Conservation (phyloP, 1,139 yeast species). For the Lodderomyces elongisporus region DNA sequence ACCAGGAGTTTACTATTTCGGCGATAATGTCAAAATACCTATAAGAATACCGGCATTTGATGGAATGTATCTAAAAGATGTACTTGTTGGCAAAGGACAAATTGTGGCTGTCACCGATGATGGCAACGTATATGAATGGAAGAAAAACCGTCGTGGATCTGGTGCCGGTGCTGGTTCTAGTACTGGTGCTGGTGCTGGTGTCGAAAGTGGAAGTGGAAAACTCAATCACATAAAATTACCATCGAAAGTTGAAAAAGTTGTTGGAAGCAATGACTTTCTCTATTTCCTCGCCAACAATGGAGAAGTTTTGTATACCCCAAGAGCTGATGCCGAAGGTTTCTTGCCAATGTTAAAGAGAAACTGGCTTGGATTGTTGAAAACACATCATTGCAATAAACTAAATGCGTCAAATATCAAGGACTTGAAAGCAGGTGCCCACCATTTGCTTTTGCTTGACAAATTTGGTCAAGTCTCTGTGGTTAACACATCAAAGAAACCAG, state of each 20-base stretch:
- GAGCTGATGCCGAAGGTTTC: slow-evolving; percentile 16
- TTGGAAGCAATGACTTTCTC: slow-evolving; percentile 50
- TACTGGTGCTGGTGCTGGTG: slow-evolving; percentile 17
- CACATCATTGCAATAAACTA: slow-evolving; percentile 14
- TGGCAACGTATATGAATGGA: slow-evolving; percentile 79
- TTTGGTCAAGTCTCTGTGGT: slow-evolving; percentile 63
- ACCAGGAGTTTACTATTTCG: slow-evolving; percentile 38
- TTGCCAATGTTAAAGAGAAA: slow-evolving; percentile 17
- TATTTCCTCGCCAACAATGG: slow-evolving; percentile 56
- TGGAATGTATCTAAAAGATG: slow-evolving; percentile 51
- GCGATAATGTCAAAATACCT: slow-evolving; percentile 47
- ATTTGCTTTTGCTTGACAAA: slow-evolving; percentile 57
- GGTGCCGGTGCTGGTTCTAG: too few species aligned
- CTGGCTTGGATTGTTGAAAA: slow-evolving; percentile 20
- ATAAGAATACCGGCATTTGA: slow-evolving; percentile 62
- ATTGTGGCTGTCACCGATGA: slow-evolving; percentile 60
- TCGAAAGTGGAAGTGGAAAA: too few species aligned
- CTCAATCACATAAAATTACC: slow-evolving; percentile 27
- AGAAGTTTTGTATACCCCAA: slow-evolving; percentile 49
- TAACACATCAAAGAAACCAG: slow-evolving; percentile 44
- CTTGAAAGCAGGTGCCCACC: slow-evolving; percentile 59
- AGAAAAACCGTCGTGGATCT: slow-evolving; percentile 23
- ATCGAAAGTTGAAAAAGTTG: slow-evolving; percentile 44
- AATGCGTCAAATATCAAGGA: slow-evolving; percentile 38
- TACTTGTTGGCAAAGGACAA: slow-evolving; percentile 44